Percentiles rank a stretch among this genome's conserved stretches.
Conservation (phyloP, 2,329 filamentous ascomycete species). For the Tolypocladium pustulatum region DNA sequence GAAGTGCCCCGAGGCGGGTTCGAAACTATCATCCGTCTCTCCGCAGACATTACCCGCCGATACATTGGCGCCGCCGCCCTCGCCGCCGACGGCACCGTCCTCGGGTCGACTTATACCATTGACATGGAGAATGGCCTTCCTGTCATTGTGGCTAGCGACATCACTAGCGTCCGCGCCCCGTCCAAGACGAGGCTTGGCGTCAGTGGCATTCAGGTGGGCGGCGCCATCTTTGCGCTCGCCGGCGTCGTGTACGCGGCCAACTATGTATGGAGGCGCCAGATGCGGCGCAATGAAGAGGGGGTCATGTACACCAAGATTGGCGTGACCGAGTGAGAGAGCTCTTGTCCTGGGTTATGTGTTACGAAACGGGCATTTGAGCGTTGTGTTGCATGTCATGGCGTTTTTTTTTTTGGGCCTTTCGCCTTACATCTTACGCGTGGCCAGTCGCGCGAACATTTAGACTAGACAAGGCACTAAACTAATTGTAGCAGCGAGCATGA, state of each 20-base stretch:
- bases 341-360: too few relatives aligned
- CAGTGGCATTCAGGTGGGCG: neutral
- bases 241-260: conserved; percentile 1
- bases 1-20: neutral
- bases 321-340: conserved; percentile 13
- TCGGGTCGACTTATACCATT: neutral
- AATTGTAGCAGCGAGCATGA: too few relatives aligned
- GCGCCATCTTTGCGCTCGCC: neutral
- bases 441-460: neutral
- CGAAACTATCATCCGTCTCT: neutral
- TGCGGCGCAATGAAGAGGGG: neutral
- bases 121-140: neutral
- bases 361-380: neutral
- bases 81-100: neutral
- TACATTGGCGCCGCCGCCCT: neutral
- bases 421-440: neutral
- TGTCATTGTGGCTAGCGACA: neutral
- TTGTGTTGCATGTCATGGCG: neutral
- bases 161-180: neutral
- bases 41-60: neutral
- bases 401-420: neutral
- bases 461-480: too few relatives aligned
- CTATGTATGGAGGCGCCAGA: conserved; percentile 1
- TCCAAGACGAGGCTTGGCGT: neutral
- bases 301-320: conserved; percentile 10